Percentiles rank a stretch among this genome's conserved stretches.
phyloP scores from a whole-genome alignment of 228 moss, liverwort and hornwort genomes.

The Sphagnum fallax region DNA sequence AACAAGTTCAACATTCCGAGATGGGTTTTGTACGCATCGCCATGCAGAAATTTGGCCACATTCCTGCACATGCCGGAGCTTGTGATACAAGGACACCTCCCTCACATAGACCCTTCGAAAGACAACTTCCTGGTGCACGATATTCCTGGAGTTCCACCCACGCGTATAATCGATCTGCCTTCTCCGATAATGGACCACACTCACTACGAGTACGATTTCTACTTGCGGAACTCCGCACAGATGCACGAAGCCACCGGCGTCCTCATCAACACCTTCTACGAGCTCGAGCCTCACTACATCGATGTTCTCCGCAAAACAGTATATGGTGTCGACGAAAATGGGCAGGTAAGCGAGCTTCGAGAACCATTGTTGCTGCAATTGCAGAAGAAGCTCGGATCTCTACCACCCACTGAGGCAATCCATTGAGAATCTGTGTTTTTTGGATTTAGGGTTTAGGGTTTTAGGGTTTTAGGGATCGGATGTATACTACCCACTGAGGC shows the following conservation, averaged over 20 bases:
- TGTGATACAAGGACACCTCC: constrained; percentile 19
- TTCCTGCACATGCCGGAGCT: constrained; percentile 30
- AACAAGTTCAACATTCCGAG: constrained; percentile 37
- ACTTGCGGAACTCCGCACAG: constrained; percentile 10
- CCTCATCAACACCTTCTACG: constrained; percentile 32
- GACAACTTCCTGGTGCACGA: constrained; percentile 20
- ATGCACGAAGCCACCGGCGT: constrained; percentile 32
- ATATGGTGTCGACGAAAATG: background rate
- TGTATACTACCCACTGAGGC: too few species aligned
- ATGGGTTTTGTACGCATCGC: constrained; percentile 21
- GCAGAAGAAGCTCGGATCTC: too few species aligned
- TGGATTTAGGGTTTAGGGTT: too few species aligned
- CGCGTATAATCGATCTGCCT: constrained; percentile 23
- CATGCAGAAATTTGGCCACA: constrained; percentile 1
- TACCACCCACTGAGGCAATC: too few species aligned
- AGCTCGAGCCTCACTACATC: constrained; percentile 19
- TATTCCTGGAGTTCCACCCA: constrained; percentile 33
- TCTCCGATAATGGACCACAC: constrained; percentile 17
- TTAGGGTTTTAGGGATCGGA: too few species aligned
- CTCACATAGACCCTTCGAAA: constrained; percentile 12
- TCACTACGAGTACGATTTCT: constrained; percentile 1
- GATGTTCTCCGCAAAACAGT: constrained; percentile 14
- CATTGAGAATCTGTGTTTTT: too few species aligned
- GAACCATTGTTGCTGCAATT: too few species aligned
- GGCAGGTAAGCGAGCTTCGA: background rate